Base-by-base conservation (phyloP, 306 rosid species). In the Lablab purpureus region DNA sequence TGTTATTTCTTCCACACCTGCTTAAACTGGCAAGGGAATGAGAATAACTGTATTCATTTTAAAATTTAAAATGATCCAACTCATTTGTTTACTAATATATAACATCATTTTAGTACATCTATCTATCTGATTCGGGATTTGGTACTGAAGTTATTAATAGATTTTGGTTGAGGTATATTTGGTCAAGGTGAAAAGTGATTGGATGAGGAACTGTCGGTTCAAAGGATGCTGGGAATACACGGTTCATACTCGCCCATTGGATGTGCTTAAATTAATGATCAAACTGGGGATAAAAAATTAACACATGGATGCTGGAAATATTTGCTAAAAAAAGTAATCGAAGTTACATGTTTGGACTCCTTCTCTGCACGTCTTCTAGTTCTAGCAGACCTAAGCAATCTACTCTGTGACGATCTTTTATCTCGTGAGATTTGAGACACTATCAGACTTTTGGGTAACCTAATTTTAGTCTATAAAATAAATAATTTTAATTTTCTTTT, bases 21-120 rank as follows among this genome's bases (percentile, higher is more conserved):
- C 77, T 80, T 43, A 25, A 28, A 69, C 52, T 51, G 43, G 77
- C 73, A 73, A 34, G 77, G 67, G 72, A 73, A 56, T 66, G 46
- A 56, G 75, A 79, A 56, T 7, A 59, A 25, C 19, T 73, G 41
- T 62, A 40, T 30, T 58, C 4, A 25, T 15, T 19, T 28, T 40
- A 14, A 37, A 40, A 54, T 43, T 32, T 10, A 77, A 77, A 74
- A 71, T 18, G 67, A 11, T 51, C 41, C 52, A 17, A 51, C 34
- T 28, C 23, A 27, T 51, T 50, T 37, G 45, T 25, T 70, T 50
- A 59, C 58, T 18, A n/a, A 32, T 46, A 56, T 27, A 52, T 43
- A 71, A 14, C 50, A 49, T 51, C 23, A 46, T 66, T 55, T 11
- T 54, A 54, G 7, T 66, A 10, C 63, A 41, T 34, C 22, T 80